Conservation (phyloP, 768 basidiomycete genomes). For the Cystobasidium ongulense region DNA sequence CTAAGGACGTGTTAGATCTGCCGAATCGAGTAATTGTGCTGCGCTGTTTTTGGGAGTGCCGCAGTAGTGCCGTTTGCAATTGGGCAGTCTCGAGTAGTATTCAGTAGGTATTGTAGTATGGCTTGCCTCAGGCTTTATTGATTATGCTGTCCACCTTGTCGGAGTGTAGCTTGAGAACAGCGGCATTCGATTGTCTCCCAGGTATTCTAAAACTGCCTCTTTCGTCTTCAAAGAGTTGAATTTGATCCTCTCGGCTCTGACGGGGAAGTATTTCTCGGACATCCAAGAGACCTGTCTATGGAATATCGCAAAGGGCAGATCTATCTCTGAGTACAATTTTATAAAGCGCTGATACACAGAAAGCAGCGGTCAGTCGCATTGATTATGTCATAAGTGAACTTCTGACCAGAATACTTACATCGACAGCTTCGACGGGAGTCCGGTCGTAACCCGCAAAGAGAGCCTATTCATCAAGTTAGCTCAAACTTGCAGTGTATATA, state of each 20-base stretch:
- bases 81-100: too few relatives aligned
- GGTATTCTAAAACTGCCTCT: conserved; percentile 46
- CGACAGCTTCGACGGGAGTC: conserved; percentile 47
- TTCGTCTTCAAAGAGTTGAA: conserved; percentile 47
- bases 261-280: conserved; percentile 45
- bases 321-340: conserved; percentile 44
- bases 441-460: conserved; percentile 47
- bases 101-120: not conserved
- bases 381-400: too few relatives aligned
- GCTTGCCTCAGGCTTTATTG: not conserved
- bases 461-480: conserved; percentile 41
- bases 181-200: not conserved
- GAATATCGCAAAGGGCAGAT: conserved; percentile 48
- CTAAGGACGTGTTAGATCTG: too few relatives aligned
- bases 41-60: too few relatives aligned
- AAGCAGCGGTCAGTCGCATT: not conserved
- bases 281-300: conserved; percentile 50
- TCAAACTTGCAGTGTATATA: not conserved
- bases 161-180: not conserved
- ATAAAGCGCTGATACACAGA: conserved; percentile 44
- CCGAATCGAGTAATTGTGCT: too few relatives aligned
- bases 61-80: not conserved
- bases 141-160: not conserved
- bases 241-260: conserved; percentile 44
- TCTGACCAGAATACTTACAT: conserved; percentile 36